Evolutionary conservation across 2,329 filamentous ascomycete genomes (phyloP), one percentile per base, ranked within the genome.

Genomic region (Neofusicoccum cordaticola): DNA sequence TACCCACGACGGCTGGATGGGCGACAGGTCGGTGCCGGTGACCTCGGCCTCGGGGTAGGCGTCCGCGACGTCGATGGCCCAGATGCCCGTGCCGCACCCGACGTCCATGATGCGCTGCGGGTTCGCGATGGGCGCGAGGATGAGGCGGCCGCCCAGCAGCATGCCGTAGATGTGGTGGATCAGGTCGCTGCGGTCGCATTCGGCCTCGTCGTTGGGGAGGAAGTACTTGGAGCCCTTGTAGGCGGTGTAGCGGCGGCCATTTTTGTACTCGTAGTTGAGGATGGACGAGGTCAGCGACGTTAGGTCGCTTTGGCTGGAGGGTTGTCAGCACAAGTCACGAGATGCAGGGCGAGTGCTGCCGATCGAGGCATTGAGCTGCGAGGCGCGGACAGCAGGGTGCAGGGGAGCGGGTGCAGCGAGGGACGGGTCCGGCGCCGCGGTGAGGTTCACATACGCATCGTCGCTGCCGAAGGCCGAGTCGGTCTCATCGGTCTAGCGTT

Each of bases 1-100:
- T 1, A 83, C 78, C 76, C 79, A 80, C 76, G 75, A 56, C 79
- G 79, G 7, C 77, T 80, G 17, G 78, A 75, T 62, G 71, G 82
- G 81, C 1, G 78, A 81, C 51, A 83, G 77, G 68, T 83, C 81
- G 31, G 76, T 80, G 48, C 82, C 83, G 8, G 77, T 77, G 22
- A 76, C 72, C n/a, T 68, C 66, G 7, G 73, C 72, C 5, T 70
- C 73, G 1, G 74, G 74, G 62, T 75, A 71, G 27, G 74, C 71
- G 45, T 75, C 73, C 15, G 73, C 71, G 13, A 74, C 67, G 64
- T 72, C 72, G 66, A 75, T 70, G 15, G 74, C 74, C 74, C 75
- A 77, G 19, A 76, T 67, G 0, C 75, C 75, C 0, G 73, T 75
- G 17, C 66, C 70, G 60, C 69, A 70, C 19, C 75, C 75, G 6